Evolutionary conservation across 495 filamentous ascomycete species (phyloP), one percentile per base, ranked within the genome.

Genomic region (Durotheca rogersii): DNA sequence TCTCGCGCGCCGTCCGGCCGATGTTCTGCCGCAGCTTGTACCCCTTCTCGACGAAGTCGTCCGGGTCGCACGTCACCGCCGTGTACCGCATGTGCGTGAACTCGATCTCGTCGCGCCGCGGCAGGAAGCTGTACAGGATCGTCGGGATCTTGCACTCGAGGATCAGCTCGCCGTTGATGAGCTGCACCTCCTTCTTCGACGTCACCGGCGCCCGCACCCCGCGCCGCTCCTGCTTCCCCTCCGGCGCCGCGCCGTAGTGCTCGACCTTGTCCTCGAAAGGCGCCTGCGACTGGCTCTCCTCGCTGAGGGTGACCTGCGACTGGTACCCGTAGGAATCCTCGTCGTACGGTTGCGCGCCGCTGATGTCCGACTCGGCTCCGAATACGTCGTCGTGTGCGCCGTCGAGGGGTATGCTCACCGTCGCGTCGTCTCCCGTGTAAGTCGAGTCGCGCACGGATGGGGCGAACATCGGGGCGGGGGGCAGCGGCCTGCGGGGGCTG

Each of bases 41-140:
- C 0, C 93, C 92, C 40, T 82, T 77, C 11, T 81, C 75, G 0
- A 88, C 84, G 56, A 94, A 99, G 61, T 99, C 91, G 65, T 97
- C 91, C 0, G 94, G 94, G 64, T 99, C 94, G 62, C 92, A 96
- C 1, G 94, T 99, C 27, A 96, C 93, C n/a, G 94, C 94, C 21
- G 94, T 97, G 64, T 99, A 99, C n/a, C 94, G 87, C 94, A 97
- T 97, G 66, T 99, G 92, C 0, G 94, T 99, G 66, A 97, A 99
- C 67, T 99, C 94, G 38, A 88, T 81, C 53, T 95, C 90, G 66
- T 97, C 90, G 18, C 91, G 79, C 23, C 90, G 80, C 0, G 94
- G 94, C 36, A 97, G 73, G 69, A 97, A 97, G 60, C 87, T 90
- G 75, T 97, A 90, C 6, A 97, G 75, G 58, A 96, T 99, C 0